Evolutionary conservation across 2,329 filamentous ascomycete genomes (phyloP).

Genomic region (Diaporthe citrichinensis): DNA sequence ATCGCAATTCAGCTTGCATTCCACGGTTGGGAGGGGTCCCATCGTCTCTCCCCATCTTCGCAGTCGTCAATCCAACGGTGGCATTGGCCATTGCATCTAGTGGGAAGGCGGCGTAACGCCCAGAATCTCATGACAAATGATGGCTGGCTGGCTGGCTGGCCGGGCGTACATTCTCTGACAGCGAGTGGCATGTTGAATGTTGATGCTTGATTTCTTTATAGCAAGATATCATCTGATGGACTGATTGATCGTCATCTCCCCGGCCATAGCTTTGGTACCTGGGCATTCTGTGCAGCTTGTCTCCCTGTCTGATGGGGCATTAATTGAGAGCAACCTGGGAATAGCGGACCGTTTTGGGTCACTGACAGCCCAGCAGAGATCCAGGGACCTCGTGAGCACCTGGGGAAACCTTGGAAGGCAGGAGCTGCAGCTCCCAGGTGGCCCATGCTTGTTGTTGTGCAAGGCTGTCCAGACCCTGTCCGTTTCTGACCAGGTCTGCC

Average conservation of each 20-base stretch:
- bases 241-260: constrained; percentile 6
- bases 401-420: constrained; percentile 22
- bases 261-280: constrained; percentile 8
- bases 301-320: constrained; percentile 24
- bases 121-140: constrained; percentile 23
- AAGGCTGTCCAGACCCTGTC: neutral
- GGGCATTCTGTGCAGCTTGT: constrained; percentile 9
- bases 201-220: neutral
- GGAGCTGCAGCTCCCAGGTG: constrained; percentile 6
- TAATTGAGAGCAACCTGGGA: constrained; percentile 13
- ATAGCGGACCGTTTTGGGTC: constrained; percentile 12
- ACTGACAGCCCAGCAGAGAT: neutral
- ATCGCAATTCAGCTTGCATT: constrained; percentile 28
- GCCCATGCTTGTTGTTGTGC: constrained; percentile 17
- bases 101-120: constrained; percentile 15
- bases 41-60: neutral
- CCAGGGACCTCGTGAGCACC: constrained; percentile 2
- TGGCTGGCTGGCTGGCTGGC: constrained; percentile 25
- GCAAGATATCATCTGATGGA: constrained; percentile 15
- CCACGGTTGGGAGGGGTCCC: constrained; percentile 1
- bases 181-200: constrained; percentile 22
- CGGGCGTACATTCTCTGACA: constrained; percentile 7
- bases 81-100: constrained; percentile 7
- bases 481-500: constrained; percentile 15
- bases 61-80: neutral